Evolutionary conservation across 495 filamentous ascomycete species (phyloP).

Genomic region (Penicillium ucsense): DNA sequence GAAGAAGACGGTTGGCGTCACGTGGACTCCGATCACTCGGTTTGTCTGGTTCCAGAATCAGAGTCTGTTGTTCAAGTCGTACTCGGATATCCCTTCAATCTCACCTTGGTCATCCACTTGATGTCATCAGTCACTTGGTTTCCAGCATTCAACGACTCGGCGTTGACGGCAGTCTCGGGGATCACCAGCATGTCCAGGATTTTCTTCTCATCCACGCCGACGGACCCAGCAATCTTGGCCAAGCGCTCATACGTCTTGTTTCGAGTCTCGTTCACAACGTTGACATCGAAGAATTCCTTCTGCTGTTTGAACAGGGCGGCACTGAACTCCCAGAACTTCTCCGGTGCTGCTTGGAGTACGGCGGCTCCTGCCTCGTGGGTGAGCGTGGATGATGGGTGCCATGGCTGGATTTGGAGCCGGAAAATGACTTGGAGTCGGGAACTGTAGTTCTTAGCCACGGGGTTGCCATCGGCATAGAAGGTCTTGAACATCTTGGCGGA

Average conservation of each 20-base stretch:
- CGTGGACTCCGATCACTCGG: slow-evolving; percentile 70
- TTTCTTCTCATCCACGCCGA: slow-evolving; percentile 55
- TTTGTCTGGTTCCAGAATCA: slow-evolving; percentile 37
- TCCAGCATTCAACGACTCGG: slow-evolving; percentile 61
- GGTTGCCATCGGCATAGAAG: slow-evolving; percentile 51
- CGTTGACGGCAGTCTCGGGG: slow-evolving; percentile 46
- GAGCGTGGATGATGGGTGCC: slow-evolving; percentile 86
- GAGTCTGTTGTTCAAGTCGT: not conserved
- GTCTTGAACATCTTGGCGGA: slow-evolving; percentile 65
- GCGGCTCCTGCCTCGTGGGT: slow-evolving; percentile 80
- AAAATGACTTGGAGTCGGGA: slow-evolving; percentile 60
- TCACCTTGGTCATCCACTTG: slow-evolving; percentile 71
- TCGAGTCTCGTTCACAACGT: slow-evolving; percentile 67
- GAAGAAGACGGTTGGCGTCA: slow-evolving; percentile 82
- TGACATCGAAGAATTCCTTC: slow-evolving; percentile 69
- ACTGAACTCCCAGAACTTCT: slow-evolving; percentile 71
- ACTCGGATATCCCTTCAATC: not conserved
- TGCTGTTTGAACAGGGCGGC: slow-evolving; percentile 62
- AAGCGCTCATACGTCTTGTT: slow-evolving; percentile 79
- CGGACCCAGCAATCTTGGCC: slow-evolving; percentile 53
- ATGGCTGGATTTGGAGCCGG: slow-evolving; percentile 88
- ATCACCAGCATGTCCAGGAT: slow-evolving; percentile 58
- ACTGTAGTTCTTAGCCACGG: slow-evolving; percentile 48
- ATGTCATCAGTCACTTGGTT: slow-evolving; percentile 74
- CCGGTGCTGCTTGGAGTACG: slow-evolving; percentile 55